Base-by-base conservation (phyloP, 2,329 filamentous ascomycete species). In the Colletotrichum sp. region DNA sequence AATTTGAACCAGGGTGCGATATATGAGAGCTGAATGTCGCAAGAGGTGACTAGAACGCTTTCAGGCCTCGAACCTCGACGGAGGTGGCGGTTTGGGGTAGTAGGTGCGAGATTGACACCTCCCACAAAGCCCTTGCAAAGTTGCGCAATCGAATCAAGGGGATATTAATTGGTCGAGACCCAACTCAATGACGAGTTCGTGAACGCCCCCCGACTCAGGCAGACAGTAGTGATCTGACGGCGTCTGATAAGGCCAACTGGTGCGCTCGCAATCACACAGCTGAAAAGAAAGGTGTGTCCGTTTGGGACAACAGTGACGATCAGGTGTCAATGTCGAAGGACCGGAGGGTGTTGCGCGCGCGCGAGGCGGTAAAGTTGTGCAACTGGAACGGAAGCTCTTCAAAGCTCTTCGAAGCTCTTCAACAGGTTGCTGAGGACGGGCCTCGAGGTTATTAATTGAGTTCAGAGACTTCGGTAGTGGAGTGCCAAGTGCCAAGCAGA, bases 61-160 rank as follows among this genome's bases (percentile, higher is more conserved):
- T 66, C 32, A 68, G 73, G 34, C 39, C 63, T 48, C 22, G 70
- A 73, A 30, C n/a, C 63, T 68, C 70, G 44, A 64, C 63, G 72
- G 70, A 59, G 73, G 57, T 73, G 64, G 63, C 70, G 70, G 36
- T 75, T 64, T 65, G 32, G 64, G 73, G 70, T 64, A 75, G 39
- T 64, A 75, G 57, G 64, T 52, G 70, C 64, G 57, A 75, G 15
- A 72, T 75, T 75, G 70, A 73, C 18, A 36, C 63, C 34, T 34
- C 34, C 44, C n/a, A 36, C 59, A 66, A 59, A 34, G 70, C 57
- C 70, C 73, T 75, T 75, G 73, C 26, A 68, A 73, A 67, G 59
- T 75, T 72, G 73, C 70, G 73, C 73, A 75, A 75, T 75, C 73
- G 73, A 55, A 13, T 28, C 16, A 73, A 73, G 30, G 34, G 10